A percentile compares a stretch with the other conserved stretches of the same genome.
Conservation (phyloP, 495 filamentous ascomycete species). For the Neurospora pannonica region DNA sequence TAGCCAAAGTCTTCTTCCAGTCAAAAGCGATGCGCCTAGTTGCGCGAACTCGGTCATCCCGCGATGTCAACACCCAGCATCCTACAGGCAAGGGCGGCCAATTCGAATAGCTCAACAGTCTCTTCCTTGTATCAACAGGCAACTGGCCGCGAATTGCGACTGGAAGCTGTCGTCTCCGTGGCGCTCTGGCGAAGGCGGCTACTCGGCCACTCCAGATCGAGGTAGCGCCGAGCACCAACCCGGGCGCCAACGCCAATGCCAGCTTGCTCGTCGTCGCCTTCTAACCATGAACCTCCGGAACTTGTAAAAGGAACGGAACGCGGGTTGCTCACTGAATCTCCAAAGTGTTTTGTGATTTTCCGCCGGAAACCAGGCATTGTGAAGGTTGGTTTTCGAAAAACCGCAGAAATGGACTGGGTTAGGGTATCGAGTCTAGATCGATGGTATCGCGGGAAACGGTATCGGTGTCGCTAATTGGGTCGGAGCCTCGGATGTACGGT, state of each 20-base stretch:
- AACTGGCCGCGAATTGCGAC: background rate
- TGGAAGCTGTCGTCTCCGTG: background rate
- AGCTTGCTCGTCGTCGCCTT: background rate
- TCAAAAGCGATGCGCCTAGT: background rate
- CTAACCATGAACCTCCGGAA: background rate
- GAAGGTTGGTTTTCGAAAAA: background rate
- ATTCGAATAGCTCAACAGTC: background rate
- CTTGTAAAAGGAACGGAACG: background rate
- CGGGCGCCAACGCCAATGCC: background rate
- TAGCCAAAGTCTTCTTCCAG: background rate
- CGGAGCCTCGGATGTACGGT: background rate
- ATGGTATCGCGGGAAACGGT: background rate
- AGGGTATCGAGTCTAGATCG: background rate
- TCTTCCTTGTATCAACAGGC: background rate
- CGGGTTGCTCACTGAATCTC: conserved; percentile 22
- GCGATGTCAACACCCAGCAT: background rate
- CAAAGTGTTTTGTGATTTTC: conserved; percentile 25
- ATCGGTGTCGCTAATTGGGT: background rate
- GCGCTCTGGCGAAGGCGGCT: background rate
- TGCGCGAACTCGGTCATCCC: background rate
- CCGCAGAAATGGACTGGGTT: background rate
- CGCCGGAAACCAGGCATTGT: conserved; percentile 25
- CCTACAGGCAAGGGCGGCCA: background rate
- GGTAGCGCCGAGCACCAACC: background rate
- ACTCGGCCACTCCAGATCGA: background rate